Evolutionary conservation across 176 grass and related monocot genomes (phyloP).

Genomic region (Avena eriantha): DNA sequence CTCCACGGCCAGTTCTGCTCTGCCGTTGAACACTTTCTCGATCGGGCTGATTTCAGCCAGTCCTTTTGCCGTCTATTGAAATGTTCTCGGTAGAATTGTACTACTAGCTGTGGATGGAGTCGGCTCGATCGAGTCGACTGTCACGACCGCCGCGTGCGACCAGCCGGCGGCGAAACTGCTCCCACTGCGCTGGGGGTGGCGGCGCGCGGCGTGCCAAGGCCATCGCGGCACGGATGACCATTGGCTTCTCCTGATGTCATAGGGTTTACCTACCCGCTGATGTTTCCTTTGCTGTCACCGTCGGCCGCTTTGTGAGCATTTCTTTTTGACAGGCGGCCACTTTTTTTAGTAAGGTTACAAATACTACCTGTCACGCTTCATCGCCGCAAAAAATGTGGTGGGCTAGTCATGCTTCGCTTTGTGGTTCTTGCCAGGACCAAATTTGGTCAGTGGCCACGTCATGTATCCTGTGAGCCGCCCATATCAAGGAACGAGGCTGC

Average conservation of each 20-base stretch:
- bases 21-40: not conserved
- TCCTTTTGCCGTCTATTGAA: not conserved
- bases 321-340: no score
- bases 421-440: no score
- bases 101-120: not conserved
- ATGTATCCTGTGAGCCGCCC: no score
- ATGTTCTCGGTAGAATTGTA: not conserved
- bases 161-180: not conserved
- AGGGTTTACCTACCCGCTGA: not conserved
- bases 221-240: no score
- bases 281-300: not conserved
- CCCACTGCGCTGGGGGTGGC: not conserved
- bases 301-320: no score
- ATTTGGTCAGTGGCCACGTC: no score
- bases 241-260: not conserved
- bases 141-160: not conserved
- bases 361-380: no score
- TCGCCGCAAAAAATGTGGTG: no score
- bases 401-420: no score
- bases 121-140: not conserved
- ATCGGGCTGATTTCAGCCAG: not conserved
- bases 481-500: no score
- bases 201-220: no score
- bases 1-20: not conserved
- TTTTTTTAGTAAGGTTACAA: no score